phyloP scores from a whole-genome alignment of 2,329 filamentous ascomycete genomes.

The Coniella vitis region DNA sequence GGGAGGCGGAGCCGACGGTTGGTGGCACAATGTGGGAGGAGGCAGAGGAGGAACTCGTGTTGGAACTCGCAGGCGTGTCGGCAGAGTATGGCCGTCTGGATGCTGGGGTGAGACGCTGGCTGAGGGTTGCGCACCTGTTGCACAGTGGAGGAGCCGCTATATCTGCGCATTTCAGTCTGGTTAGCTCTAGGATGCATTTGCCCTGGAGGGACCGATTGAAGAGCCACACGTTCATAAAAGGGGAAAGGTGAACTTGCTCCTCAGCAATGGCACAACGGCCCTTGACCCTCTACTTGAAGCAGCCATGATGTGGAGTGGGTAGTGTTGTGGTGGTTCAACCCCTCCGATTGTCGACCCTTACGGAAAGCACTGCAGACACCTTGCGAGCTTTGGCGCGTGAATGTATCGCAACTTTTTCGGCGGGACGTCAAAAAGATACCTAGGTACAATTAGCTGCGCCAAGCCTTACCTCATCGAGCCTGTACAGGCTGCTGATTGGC shows the following conservation, averaged over 20 bases:
- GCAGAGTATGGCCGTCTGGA: slow-evolving; percentile 28
- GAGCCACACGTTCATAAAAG: neutral
- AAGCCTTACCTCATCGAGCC: neutral
- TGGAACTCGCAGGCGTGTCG: slow-evolving; percentile 19
- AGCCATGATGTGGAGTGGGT: slow-evolving; percentile 36
- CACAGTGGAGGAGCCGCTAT: slow-evolving; percentile 23
- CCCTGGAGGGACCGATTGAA: too few species aligned
- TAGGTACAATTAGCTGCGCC: slow-evolving; percentile 5
- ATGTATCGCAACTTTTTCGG: slow-evolving; percentile 14
- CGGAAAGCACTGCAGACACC: slow-evolving; percentile 10
- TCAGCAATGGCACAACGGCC: slow-evolving; percentile 41
- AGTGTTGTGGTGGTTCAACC: neutral
- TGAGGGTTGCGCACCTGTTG: slow-evolving; percentile 29
- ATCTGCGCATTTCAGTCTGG: slow-evolving; percentile 10
- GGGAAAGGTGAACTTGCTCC: slow-evolving; percentile 31
- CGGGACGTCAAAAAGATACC: slow-evolving; percentile 8
- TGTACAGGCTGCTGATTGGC: neutral
- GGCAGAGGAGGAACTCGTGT: slow-evolving; percentile 20
- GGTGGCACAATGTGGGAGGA: slow-evolving; percentile 21
- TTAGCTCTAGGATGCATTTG: slow-evolving; percentile 26
- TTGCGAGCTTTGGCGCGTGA: slow-evolving; percentile 7
- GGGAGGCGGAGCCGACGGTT: slow-evolving; percentile 19
- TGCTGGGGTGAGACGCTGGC: slow-evolving; percentile 21
- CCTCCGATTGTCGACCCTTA: slow-evolving; percentile 12
- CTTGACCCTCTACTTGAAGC: slow-evolving; percentile 50